phyloP scores from a whole-genome alignment of 163 green algal species.

The Smithsoniella earleae region DNA sequence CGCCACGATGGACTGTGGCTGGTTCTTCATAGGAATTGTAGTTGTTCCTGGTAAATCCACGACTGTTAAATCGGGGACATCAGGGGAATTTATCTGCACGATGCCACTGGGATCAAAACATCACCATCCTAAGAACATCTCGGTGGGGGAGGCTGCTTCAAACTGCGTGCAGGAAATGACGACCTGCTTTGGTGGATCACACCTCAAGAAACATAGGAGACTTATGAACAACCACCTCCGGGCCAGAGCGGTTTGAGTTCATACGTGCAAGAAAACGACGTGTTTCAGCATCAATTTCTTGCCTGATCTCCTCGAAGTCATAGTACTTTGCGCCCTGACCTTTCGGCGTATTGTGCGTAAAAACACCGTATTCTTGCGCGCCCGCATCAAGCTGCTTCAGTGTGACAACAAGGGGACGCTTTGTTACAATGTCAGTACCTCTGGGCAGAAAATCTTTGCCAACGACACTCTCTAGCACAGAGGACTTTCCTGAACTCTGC shows the following conservation, averaged over 20 bases:
- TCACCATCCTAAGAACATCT: background rate
- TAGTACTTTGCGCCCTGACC: constrained; percentile 59
- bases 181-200: background rate
- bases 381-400: constrained; percentile 66
- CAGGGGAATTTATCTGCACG: constrained; percentile 57
- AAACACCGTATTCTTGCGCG: constrained; percentile 76
- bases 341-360: constrained; percentile 53
- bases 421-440: constrained; percentile 85
- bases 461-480: constrained; percentile 86
- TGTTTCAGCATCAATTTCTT: constrained; percentile 88
- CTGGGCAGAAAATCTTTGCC: constrained; percentile 84
- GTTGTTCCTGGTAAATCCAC: constrained; percentile 90
- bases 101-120: background rate
- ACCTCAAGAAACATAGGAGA: constrained; percentile 29
- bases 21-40: constrained; percentile 91
- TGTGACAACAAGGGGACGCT: constrained; percentile 76
- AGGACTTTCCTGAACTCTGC: constrained; percentile 88
- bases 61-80: constrained; percentile 82
- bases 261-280: constrained; percentile 61
- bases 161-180: background rate
- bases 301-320: constrained; percentile 75
- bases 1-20: constrained; percentile 81
- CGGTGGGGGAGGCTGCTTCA: background rate
- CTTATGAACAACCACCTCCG: constrained; percentile 23
- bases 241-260: constrained; percentile 10